phyloP scores from a whole-genome alignment of 371 early-diverging fungal genomes.

The Haplosporangium sp. region DNA sequence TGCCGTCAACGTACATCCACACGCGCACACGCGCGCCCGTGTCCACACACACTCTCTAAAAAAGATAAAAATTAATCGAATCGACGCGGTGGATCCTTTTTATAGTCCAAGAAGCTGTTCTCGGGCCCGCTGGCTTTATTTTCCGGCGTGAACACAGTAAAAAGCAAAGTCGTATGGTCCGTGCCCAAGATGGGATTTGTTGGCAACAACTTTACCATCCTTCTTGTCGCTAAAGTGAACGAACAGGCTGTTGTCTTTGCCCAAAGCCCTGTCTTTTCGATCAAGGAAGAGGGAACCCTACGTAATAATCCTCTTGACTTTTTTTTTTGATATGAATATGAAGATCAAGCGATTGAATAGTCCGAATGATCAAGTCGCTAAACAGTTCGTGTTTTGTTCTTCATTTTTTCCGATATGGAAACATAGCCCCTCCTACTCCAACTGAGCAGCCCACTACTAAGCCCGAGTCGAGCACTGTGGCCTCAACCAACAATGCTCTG shows the following conservation, averaged over 20 bases:
- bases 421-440: neutral
- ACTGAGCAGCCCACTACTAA: too few relatives aligned
- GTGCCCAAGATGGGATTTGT: conserved; percentile 38
- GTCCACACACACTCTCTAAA: neutral
- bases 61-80: neutral
- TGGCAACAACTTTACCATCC: conserved; percentile 32
- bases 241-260: conserved; percentile 23
- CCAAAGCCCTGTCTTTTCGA: conserved; percentile 21
- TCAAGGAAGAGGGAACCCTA: conserved; percentile 30
- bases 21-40: neutral
- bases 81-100: neutral
- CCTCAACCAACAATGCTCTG: too few relatives aligned
- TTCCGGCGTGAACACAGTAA: conserved; percentile 27
- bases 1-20: neutral
- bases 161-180: conserved; percentile 20
- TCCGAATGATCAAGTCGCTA: too few relatives aligned
- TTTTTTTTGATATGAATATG: neutral
- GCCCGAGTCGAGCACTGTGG: too few relatives aligned
- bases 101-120: conserved; percentile 34
- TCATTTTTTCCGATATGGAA: neutral
- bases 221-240: conserved; percentile 29
- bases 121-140: conserved; percentile 39
- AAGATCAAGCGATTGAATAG: neutral
- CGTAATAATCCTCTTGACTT: conserved; percentile 6
- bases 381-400: too few relatives aligned